phyloP scores from a whole-genome alignment of 2,329 filamentous ascomycete species.

The Botrytis fabae region DNA sequence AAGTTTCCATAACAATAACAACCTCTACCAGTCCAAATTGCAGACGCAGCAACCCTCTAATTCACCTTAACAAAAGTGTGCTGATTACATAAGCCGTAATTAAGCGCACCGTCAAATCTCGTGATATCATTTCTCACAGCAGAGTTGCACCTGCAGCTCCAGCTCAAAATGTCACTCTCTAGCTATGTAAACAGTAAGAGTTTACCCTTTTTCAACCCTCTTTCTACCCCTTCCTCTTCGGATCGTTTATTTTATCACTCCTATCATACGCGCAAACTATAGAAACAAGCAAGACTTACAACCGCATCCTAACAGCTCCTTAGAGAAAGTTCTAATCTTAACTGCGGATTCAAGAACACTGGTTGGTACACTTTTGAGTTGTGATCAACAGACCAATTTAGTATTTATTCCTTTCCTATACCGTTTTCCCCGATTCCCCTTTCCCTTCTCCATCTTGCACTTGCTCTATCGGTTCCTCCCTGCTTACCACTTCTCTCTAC shows the following conservation, averaged over 20 bases:
- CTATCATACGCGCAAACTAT: not conserved
- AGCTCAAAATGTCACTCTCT: constrained; percentile 51
- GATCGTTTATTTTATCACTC: not conserved
- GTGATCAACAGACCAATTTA: constrained; percentile 90
- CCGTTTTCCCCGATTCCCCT: not conserved
- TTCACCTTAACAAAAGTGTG: not conserved
- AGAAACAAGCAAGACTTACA: constrained; percentile 37
- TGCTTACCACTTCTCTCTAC: not conserved
- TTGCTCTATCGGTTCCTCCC: not conserved
- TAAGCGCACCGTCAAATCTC: not conserved
- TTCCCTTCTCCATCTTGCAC: too few relatives aligned
- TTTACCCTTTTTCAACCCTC: constrained; percentile 16
- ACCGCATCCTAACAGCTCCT: constrained; percentile 41
- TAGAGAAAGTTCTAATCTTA: constrained; percentile 89
- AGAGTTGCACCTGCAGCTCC: constrained; percentile 31
- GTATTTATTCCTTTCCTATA: constrained; percentile 42
- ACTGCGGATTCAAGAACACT: constrained; percentile 90
- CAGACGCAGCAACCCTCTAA: not conserved
- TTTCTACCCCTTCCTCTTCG: not conserved
- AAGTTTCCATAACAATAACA: constrained; percentile 1
- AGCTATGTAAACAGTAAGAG: constrained; percentile 55
- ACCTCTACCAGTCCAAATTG: not conserved
- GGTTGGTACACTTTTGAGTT: constrained; percentile 78
- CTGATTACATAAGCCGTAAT: not conserved
- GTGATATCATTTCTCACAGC: constrained; percentile 30